Evolutionary conservation across 805 yeast species (phyloP).

Genomic region (Metschnikowia chrysomelidarum): DNA sequence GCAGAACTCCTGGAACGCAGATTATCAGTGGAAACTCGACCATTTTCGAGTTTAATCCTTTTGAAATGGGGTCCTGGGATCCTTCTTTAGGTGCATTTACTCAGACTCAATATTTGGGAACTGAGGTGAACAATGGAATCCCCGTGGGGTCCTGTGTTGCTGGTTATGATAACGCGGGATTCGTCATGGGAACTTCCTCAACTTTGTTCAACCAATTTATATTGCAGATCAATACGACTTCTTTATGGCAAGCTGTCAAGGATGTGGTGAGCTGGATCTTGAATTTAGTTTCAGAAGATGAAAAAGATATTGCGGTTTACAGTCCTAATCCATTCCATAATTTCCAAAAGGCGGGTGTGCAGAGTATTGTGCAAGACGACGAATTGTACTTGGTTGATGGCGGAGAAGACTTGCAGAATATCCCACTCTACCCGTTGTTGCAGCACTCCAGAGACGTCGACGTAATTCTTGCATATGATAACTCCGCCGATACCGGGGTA

Average conservation of each 20-base stretch:
- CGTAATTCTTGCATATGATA: constrained; percentile 42
- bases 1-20: constrained; percentile 33
- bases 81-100: constrained; percentile 64
- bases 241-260: constrained; percentile 25
- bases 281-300: constrained; percentile 21
- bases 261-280: constrained; percentile 26
- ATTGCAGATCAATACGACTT: constrained; percentile 22
- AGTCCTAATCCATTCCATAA: constrained; percentile 39
- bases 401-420: constrained; percentile 42
- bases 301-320: constrained; percentile 40
- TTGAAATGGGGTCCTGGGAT: constrained; percentile 82
- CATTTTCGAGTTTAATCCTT: constrained; percentile 38
- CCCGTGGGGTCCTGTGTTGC: constrained; percentile 63
- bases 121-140: constrained; percentile 57
- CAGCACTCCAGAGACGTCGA: constrained; percentile 37
- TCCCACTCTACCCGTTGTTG: constrained; percentile 41
- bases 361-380: constrained; percentile 25
- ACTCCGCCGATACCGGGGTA: constrained; percentile 29
- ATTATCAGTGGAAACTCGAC: constrained; percentile 37
- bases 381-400: constrained; percentile 42
- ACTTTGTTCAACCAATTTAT: constrained; percentile 37
- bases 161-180: constrained; percentile 69
- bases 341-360: constrained; percentile 19
- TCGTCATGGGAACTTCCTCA: constrained; percentile 40
- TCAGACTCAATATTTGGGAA: constrained; percentile 67